Conservation (phyloP, 331 rosid species). For the Stylosanthes scabra region DNA sequence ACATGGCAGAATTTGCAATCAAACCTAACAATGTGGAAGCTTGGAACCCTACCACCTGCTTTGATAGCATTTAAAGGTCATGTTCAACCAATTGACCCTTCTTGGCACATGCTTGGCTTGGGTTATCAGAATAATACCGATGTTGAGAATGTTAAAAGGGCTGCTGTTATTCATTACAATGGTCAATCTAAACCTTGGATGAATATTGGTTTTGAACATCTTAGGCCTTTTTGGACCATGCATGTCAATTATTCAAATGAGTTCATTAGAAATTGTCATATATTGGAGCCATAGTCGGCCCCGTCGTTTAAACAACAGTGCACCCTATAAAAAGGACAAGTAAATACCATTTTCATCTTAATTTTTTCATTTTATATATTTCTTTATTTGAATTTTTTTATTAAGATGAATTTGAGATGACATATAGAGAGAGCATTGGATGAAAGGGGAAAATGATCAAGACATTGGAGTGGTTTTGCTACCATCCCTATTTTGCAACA, state of each 20-base stretch:
- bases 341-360: slow-evolving; percentile 54
- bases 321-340: slow-evolving; percentile 33
- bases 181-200: slow-evolving; percentile 99
- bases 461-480: slow-evolving; percentile 51
- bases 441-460: slow-evolving; percentile 50
- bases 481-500: slow-evolving; percentile 54
- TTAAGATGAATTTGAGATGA: slow-evolving; percentile 51
- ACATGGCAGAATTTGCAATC: slow-evolving; percentile 83
- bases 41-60: slow-evolving; percentile 98
- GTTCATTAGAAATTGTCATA: slow-evolving; percentile 91
- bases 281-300: slow-evolving; percentile 77
- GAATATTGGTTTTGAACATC: slow-evolving; percentile 96
- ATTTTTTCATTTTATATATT: slow-evolving; percentile 40
- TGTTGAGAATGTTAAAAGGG: slow-evolving; percentile 67
- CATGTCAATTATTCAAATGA: slow-evolving; percentile 89
- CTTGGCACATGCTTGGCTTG: slow-evolving; percentile 99
- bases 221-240: slow-evolving; percentile 96
- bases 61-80: slow-evolving; percentile 94
- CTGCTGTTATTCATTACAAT: slow-evolving; percentile 97
- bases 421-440: slow-evolving; percentile 52
- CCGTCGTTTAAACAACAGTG: slow-evolving; percentile 39
- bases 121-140: slow-evolving; percentile 89
- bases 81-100: slow-evolving; percentile 82
- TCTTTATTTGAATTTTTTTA: slow-evolving; percentile 50
- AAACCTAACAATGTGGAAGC: slow-evolving; percentile 95